These are phyloP conservation scores for Phellinidium pouzarii DNA, from an alignment of 1,284 basidiomycete species.

Conservation along the genomic window DNA sequence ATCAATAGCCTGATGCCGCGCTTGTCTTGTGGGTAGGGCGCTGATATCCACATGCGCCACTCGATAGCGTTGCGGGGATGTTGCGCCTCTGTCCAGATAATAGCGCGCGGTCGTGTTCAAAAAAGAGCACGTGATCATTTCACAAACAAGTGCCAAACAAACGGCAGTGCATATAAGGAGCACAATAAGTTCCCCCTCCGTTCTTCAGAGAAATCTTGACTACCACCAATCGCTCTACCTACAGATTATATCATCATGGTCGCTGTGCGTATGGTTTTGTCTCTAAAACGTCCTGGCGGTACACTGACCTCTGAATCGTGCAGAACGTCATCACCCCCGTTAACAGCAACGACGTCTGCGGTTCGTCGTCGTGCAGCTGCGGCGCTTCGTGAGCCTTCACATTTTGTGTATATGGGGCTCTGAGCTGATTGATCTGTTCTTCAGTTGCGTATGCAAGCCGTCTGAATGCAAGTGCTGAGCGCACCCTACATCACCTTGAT, in stretches of 20 bases:
- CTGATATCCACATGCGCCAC: too few species aligned
- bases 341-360: conserved; percentile 42
- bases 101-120: too few species aligned
- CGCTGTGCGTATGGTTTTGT: too few species aligned
- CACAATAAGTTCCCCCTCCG: not conserved
- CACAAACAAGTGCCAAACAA: too few species aligned
- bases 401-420: not conserved
- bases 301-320: not conserved
- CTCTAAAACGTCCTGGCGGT: too few species aligned
- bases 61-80: too few species aligned
- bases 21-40: too few species aligned
- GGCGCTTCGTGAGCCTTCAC: conserved; percentile 36
- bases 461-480: conserved; percentile 54
- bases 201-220: not conserved
- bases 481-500: too few species aligned
- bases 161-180: conserved; percentile 13
- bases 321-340: conserved; percentile 38
- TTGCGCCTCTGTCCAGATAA: too few species aligned
- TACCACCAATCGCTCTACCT: too few species aligned
- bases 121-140: too few species aligned
- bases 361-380: conserved; percentile 43
- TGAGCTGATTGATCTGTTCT: not conserved
- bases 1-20: too few species aligned
- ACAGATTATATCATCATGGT: conserved; percentile 6
- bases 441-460: conserved; percentile 50